Percentiles rank a stretch among this genome's conserved stretches.
phyloP scores from a whole-genome alignment of 768 basidiomycete species.

The Boletus patriciae region DNA sequence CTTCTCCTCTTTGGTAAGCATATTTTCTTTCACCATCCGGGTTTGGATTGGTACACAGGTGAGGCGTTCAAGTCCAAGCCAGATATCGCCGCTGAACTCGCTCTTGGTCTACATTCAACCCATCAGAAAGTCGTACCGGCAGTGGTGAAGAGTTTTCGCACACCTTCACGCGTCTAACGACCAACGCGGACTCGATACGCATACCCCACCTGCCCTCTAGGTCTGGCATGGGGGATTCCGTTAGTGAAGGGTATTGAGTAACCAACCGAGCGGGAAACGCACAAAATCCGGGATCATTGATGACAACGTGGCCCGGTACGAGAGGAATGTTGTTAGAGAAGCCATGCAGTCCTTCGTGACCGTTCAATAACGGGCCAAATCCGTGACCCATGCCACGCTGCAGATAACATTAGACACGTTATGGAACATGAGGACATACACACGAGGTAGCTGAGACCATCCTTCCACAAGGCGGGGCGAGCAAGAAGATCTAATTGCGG shows the following conservation, averaged over 20 bases:
- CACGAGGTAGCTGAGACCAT: constrained; percentile 78
- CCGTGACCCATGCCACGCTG: constrained; percentile 93
- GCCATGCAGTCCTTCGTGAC: constrained; percentile 82
- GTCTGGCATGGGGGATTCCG: constrained; percentile 43
- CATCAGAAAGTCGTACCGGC: constrained; percentile 6
- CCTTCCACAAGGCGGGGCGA: constrained; percentile 84
- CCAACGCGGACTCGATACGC: constrained; percentile 85
- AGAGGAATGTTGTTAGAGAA: constrained; percentile 71
- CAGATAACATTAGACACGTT: constrained; percentile 18
- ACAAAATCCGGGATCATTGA: constrained; percentile 95
- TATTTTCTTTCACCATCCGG: constrained; percentile 77
- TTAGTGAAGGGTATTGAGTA: constrained; percentile 16
- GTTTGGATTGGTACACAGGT: constrained; percentile 95
- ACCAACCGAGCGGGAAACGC: constrained; percentile 33
- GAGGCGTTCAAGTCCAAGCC: constrained; percentile 90
- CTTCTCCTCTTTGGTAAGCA: constrained; percentile 85
- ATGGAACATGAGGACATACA: constrained; percentile 26
- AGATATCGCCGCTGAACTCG: constrained; percentile 69
- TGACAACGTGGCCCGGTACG: constrained; percentile 84
- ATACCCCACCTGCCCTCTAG: constrained; percentile 83
- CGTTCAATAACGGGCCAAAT: constrained; percentile 84
- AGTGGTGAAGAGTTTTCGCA: constrained; percentile 10
- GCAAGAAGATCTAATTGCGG: constrained; percentile 83
- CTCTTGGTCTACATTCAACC: constrained; percentile 55
- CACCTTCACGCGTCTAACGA: constrained; percentile 62